These are phyloP conservation scores for Stephania japonica DNA, from an alignment of 164 flowering plant genomes.

Conservation along the genomic window DNA sequence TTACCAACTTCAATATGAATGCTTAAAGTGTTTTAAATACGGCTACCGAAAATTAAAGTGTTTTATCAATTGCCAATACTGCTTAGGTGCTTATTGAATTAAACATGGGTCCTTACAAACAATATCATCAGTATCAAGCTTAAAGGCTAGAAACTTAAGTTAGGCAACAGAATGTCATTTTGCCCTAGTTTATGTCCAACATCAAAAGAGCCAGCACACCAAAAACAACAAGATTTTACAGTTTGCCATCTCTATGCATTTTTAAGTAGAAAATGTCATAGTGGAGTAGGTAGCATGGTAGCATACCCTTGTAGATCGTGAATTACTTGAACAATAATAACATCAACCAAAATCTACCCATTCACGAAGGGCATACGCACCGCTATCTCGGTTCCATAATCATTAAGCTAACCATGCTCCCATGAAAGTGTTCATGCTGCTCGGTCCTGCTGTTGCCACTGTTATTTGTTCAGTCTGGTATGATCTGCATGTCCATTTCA, in stretches of 20 bases:
- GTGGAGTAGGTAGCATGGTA: neutral
- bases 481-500: slow-evolving; percentile 8
- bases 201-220: neutral
- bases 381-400: neutral
- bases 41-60: neutral
- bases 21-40: neutral
- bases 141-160: neutral
- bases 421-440: slow-evolving; percentile 66
- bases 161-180: neutral
- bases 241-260: neutral
- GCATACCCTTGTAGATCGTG: neutral
- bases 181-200: neutral
- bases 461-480: slow-evolving; percentile 52
- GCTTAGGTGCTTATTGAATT: slow-evolving; percentile 4
- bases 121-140: neutral
- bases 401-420: slow-evolving; percentile 69
- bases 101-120: slow-evolving; percentile 7
- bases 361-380: neutral
- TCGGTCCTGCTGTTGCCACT: slow-evolving; percentile 58
- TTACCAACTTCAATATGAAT: neutral
- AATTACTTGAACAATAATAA: neutral
- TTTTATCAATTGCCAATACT: neutral
- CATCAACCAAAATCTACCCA: neutral
- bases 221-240: slow-evolving; percentile 2
- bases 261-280: neutral